A percentile compares a stretch with the other conserved stretches of the same genome.
Conservation (phyloP, 2,329 filamentous ascomycete species). For the Microsporum ferrugineum region DNA sequence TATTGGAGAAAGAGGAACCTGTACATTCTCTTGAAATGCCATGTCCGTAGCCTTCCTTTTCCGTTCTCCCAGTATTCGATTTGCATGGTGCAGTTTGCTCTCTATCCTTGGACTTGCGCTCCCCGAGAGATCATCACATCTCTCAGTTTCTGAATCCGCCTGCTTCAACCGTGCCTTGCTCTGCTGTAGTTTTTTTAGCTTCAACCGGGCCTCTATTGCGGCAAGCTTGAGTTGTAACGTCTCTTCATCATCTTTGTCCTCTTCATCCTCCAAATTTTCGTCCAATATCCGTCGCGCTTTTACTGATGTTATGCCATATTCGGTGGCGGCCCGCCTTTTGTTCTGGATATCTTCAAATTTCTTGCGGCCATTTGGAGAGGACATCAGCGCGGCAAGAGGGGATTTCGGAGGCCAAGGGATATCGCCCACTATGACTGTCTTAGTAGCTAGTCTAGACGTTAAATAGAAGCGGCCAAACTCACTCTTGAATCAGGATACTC, state of each 20-base stretch:
- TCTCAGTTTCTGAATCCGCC: constrained; percentile 17
- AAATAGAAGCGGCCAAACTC: not conserved
- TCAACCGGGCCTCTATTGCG: constrained; percentile 78
- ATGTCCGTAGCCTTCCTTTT: constrained; percentile 15
- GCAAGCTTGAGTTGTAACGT: constrained; percentile 74
- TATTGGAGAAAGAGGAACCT: constrained; percentile 66
- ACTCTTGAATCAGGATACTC: not conserved
- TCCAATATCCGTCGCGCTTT: constrained; percentile 13
- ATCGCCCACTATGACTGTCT: constrained; percentile 13
- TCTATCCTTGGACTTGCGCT: not conserved
- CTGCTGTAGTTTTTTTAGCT: constrained; percentile 74
- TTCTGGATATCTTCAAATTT: constrained; percentile 58
- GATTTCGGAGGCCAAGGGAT: constrained; percentile 50
- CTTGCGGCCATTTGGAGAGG: constrained; percentile 67
- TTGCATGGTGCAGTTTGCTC: constrained; percentile 8
- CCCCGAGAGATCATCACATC: constrained; percentile 10
- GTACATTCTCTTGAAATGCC: constrained; percentile 35
- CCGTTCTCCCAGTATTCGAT: constrained; percentile 13
- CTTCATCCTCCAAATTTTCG: constrained; percentile 17
- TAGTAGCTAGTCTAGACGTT: not conserved
- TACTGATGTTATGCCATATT: constrained; percentile 13
- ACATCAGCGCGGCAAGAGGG: constrained; percentile 50
- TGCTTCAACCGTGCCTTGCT: constrained; percentile 37
- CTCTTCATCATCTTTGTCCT: constrained; percentile 66
- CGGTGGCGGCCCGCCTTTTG: constrained; percentile 40